phyloP scores from a whole-genome alignment of 306 rosid species.

The Adenanthera pavonina region DNA sequence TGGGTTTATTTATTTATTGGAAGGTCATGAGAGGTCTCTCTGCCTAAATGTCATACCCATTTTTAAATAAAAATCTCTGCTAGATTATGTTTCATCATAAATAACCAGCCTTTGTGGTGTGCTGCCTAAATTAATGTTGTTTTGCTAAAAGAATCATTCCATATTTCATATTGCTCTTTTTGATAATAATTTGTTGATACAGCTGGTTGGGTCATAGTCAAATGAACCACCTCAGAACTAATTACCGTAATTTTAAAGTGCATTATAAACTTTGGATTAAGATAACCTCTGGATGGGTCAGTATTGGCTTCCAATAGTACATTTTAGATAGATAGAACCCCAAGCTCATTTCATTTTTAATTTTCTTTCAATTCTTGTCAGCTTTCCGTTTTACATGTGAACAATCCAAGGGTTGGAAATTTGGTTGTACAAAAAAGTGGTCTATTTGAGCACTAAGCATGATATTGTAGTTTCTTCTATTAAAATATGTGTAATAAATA shows the following conservation, averaged over 20 bases:
- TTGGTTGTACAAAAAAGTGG: slow-evolving; percentile 15
- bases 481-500: too few relatives aligned
- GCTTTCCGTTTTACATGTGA: slow-evolving; percentile 22
- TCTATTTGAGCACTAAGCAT: slow-evolving; percentile 27
- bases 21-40: background rate
- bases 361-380: slow-evolving; percentile 25
- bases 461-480: slow-evolving; percentile 28
- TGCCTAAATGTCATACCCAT: background rate
- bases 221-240: background rate
- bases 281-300: background rate
- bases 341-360: slow-evolving; percentile 29
- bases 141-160: background rate
- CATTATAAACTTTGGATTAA: slow-evolving; percentile 7
- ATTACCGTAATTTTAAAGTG: background rate
- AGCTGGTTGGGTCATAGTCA: background rate
- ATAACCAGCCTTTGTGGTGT: background rate
- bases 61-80: background rate
- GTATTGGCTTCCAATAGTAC: slow-evolving; percentile 8
- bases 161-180: background rate
- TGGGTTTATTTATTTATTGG: background rate
- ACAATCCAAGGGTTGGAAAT: slow-evolving; percentile 31
- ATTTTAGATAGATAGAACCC: slow-evolving; percentile 17
- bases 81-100: background rate
- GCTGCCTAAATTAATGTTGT: background rate
- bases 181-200: background rate